Base-by-base conservation (phyloP, 176 grass and related monocot species). In the Melocanna baccifera region DNA sequence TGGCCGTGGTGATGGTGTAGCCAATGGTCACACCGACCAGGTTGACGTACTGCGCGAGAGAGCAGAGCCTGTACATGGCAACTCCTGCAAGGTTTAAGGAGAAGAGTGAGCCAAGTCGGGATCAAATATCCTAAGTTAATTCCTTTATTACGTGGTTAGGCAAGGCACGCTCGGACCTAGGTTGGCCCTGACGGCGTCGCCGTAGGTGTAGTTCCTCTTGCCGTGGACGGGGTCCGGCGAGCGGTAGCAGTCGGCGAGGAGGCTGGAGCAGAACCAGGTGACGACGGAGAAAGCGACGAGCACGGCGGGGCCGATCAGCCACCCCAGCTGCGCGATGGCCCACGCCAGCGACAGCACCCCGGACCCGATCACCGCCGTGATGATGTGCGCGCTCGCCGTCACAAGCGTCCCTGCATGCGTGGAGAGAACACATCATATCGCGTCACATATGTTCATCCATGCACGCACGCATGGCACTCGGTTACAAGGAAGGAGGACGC, bases 1-100 rank as follows among this genome's bases (percentile, higher is more conserved):
- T 92, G 84, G 93, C 93, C 16, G 96, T 98, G 5, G 96, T 98
- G 79, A 98, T 95, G 41, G 96, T 95, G 79, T 98, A 98, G 20
- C 96, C 96, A 26, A 98, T 83, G 14, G 96, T 92, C 12, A 93
- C 87, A 12, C 96, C 96, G 2, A 95, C 89, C 23, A 98, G 87
- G 83, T 98, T 98, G 8, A 89, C 14, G 86, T 98, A 98, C 76
- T 98, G 96, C 4, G 96, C 96, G 69, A 93, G 23, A 4, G 86
- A 83, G 81, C 96, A 98, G 22, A 95, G 68, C 64, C 82, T 88
- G 79, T 90, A 87, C 63, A 90, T 86, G 47, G 80, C 62, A 4
- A 87, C 86, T 5, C 95, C 95, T 97, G 93, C 43, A 66, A 42
- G 19, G 34, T 15, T 6, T 1, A 29, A 7, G 28, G 12, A 14